Conservation (phyloP, 1,139 yeast genomes). For the Nematodospora anomalae region DNA sequence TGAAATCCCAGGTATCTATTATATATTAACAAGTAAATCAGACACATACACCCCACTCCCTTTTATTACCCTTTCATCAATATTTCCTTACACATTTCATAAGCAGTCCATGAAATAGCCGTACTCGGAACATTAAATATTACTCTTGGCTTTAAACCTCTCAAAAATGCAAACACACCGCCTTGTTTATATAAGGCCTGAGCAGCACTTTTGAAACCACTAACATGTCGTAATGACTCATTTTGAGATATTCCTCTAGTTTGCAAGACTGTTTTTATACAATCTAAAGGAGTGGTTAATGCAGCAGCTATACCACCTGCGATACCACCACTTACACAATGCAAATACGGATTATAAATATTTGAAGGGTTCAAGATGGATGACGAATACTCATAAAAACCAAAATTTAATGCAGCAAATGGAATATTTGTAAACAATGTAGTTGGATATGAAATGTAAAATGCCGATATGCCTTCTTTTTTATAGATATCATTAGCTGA, state of each 20-base stretch:
- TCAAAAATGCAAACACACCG: slow-evolving; percentile 70
- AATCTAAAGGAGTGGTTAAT: slow-evolving; percentile 91
- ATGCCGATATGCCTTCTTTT: slow-evolving; percentile 79
- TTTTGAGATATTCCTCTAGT: slow-evolving; percentile 60
- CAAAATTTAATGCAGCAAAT: slow-evolving; percentile 92
- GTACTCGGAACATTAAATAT: slow-evolving; percentile 95
- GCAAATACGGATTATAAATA: slow-evolving; percentile 83
- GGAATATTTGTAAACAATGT: slow-evolving; percentile 93
- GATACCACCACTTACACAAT: slow-evolving; percentile 90
- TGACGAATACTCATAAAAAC: slow-evolving; percentile 84
- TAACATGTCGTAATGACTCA: slow-evolving; percentile 55
- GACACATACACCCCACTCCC: neutral
- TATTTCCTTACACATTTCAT: slow-evolving; percentile 92
- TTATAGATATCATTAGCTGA: slow-evolving; percentile 55
- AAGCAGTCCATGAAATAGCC: slow-evolving; percentile 97
- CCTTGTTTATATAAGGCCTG: slow-evolving; percentile 61
- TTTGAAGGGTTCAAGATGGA: slow-evolving; percentile 76
- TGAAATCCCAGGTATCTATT: neutral
- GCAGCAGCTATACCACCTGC: slow-evolving; percentile 98
- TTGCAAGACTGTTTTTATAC: slow-evolving; percentile 89
- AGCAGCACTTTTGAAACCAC: slow-evolving; percentile 74
- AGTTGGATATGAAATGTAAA: slow-evolving; percentile 92
- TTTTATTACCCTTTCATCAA: slow-evolving; percentile 26
- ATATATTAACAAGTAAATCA: neutral
- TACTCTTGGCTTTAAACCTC: slow-evolving; percentile 90